A percentile compares a stretch with the other conserved stretches of the same genome.
These are phyloP conservation scores for Logfia minima DNA, from an alignment of 129 eudicot species.

Conservation along the genomic window DNA sequence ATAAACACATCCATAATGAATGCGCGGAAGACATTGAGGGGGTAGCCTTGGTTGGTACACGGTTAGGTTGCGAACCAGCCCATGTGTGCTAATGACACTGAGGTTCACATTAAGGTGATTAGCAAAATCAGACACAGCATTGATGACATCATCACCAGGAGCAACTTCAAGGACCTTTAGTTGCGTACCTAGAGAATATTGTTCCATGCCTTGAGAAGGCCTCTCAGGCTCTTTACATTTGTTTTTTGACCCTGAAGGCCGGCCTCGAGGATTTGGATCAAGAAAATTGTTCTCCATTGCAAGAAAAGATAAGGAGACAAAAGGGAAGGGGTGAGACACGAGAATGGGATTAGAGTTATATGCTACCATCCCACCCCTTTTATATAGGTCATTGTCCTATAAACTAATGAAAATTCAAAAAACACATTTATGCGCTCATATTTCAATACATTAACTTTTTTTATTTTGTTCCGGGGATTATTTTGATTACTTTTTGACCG, in stretches of 20 bases:
- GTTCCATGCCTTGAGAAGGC: background rate
- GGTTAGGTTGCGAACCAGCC: background rate
- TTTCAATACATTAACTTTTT: background rate
- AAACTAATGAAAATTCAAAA: background rate
- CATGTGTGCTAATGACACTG: slow-evolving; percentile 20
- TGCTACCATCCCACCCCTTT: background rate
- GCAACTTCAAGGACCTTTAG: slow-evolving; percentile 18
- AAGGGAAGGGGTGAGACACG: background rate
- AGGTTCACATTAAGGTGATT: slow-evolving; percentile 8
- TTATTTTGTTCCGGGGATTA: background rate
- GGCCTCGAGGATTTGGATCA: slow-evolving; percentile 21
- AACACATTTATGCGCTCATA: background rate
- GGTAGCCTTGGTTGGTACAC: background rate
- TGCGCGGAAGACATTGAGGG: background rate
- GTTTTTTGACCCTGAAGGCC: slow-evolving; percentile 20
- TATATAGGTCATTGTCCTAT: background rate
- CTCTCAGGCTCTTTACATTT: slow-evolving; percentile 11
- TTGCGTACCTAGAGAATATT: background rate
- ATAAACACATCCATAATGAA: background rate
- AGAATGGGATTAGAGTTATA: background rate
- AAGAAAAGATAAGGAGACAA: background rate
- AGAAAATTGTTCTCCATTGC: slow-evolving; percentile 9
- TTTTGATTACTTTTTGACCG: background rate
- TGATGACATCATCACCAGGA: slow-evolving; percentile 16
- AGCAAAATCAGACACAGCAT: slow-evolving; percentile 8